phyloP scores from a whole-genome alignment of 2,329 filamentous ascomycete species.

The Septoria linicola region DNA sequence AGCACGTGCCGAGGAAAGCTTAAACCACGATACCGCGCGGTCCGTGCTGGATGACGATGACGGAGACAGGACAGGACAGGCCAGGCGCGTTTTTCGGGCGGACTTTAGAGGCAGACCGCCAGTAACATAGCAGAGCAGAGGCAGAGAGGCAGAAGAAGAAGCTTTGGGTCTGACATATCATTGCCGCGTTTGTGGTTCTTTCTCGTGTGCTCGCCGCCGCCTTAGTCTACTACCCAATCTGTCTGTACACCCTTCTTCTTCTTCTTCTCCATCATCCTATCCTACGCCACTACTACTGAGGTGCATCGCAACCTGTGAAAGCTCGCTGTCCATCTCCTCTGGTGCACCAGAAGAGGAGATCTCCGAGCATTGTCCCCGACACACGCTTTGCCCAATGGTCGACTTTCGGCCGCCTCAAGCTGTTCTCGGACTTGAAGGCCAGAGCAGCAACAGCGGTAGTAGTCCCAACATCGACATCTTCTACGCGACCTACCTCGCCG shows the following conservation, averaged over 20 bases:
- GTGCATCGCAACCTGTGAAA: not conserved
- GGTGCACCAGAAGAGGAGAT: slow-evolving; percentile 13
- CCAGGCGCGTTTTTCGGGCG: not conserved
- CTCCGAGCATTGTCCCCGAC: slow-evolving; percentile 13
- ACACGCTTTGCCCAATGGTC: slow-evolving; percentile 29
- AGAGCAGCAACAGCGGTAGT: slow-evolving; percentile 3
- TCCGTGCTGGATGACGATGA: no score
- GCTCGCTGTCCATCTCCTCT: slow-evolving; percentile 7
- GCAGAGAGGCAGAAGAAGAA: no score
- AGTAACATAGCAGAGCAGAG: not conserved
- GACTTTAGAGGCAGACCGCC: no score
- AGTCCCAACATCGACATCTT: slow-evolving; percentile 14
- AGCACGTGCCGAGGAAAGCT: no score
- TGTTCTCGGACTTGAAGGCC: slow-evolving; percentile 17
- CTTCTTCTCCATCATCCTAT: not conserved
- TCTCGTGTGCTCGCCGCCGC: no score
- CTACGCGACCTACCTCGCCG: slow-evolving; percentile 35
- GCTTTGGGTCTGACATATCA: no score
- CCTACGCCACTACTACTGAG: not conserved
- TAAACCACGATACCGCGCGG: no score
- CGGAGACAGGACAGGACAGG: no score
- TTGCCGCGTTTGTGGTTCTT: no score
- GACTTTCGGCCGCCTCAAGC: slow-evolving; percentile 20
- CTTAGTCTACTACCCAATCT: not conserved
- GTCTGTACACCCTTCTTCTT: not conserved